phyloP scores from a whole-genome alignment of 2,329 filamentous ascomycete species.

The Colletotrichum echinochloae region DNA sequence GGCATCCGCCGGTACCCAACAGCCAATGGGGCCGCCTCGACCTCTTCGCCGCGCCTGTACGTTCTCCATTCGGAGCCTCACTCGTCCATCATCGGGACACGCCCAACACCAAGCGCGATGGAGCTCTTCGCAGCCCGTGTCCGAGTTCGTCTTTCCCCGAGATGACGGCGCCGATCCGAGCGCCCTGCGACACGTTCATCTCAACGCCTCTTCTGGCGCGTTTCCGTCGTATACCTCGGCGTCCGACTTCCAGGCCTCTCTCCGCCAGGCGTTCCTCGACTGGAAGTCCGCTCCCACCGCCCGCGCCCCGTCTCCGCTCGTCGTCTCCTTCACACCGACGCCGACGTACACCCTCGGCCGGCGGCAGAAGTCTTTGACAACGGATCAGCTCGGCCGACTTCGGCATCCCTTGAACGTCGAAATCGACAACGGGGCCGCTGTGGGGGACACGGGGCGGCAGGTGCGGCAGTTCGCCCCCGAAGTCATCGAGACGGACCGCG shows the following conservation, averaged over 20 bases:
- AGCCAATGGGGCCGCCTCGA: slow-evolving; percentile 15
- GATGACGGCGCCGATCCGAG: slow-evolving; percentile 23
- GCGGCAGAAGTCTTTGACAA: slow-evolving; percentile 71
- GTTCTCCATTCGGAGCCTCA: neutral
- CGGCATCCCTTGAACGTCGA: slow-evolving; percentile 53
- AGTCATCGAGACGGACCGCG: slow-evolving; percentile 80
- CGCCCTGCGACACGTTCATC: slow-evolving; percentile 37
- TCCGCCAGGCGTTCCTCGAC: slow-evolving; percentile 50
- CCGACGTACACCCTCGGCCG: slow-evolving; percentile 93
- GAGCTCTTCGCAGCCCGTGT: slow-evolving; percentile 22
- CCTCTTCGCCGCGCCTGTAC: neutral
- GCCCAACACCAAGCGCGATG: slow-evolving; percentile 10
- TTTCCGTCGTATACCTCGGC: slow-evolving; percentile 34
- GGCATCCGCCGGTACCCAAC: neutral
- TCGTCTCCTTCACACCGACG: slow-evolving; percentile 85
- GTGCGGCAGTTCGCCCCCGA: slow-evolving; percentile 61
- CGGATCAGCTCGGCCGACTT: slow-evolving; percentile 59
- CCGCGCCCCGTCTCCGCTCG: slow-evolving; percentile 70
- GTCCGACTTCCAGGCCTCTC: slow-evolving; percentile 39
- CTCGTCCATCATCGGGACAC: neutral
- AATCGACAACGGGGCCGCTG: slow-evolving; percentile 41
- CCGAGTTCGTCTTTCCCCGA: slow-evolving; percentile 24
- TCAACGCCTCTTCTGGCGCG: neutral
- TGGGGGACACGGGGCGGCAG: neutral
- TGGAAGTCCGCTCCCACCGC: slow-evolving; percentile 49